Base-by-base conservation (phyloP, 148 eudicot species). In the Diospyros kaki region DNA sequence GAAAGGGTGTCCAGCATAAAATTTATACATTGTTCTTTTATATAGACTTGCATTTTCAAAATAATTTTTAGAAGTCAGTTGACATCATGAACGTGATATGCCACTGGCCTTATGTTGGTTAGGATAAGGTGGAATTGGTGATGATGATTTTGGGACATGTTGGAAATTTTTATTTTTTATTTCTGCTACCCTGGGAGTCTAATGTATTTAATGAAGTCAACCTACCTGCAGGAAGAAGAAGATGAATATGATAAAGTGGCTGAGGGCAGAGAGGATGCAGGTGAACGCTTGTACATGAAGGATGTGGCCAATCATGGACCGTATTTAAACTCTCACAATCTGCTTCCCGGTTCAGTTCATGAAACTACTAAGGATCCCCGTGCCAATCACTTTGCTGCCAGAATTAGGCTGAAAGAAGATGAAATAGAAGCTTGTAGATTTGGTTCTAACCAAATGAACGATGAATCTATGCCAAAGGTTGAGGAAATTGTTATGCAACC, bases 341-440 rank as follows among this genome's bases (percentile, higher is more conserved):
- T 75, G 43, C 77, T 79, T 56, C 78, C 82, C 55, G 41, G 44
- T 39, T 68, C 78, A 4, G 64, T 74, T 1, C 8, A 9, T 18
- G 53, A 56, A 5, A 72, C 75, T 13, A 58, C 18, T 40, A 77
- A 72, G 80, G 85, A 87, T 51, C 81, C 85, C 9, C 85, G 84
- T 61, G 86, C 90, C 65, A 85, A 83, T 77, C 83, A 56, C 46
- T 18, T 50, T 73, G 86, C 87, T 76, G 87, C 86, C 42, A 80
- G 51, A 65, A 71, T 74, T 46, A 70, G 88, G 72, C 77, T 83
- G 65, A 81, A 79, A 45, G 88, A 87, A 84, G 88, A 85, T 67
- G 84, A 79, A 71, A 74, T 60, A 4, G 84, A 78, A 75, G 78
- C 78, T 50, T 55, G 58, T n/a, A 9, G 46, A 56, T 18, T 28